Evolutionary conservation across 2,329 filamentous ascomycete species (phyloP).

Genomic region (Salinomyces thailandicus): DNA sequence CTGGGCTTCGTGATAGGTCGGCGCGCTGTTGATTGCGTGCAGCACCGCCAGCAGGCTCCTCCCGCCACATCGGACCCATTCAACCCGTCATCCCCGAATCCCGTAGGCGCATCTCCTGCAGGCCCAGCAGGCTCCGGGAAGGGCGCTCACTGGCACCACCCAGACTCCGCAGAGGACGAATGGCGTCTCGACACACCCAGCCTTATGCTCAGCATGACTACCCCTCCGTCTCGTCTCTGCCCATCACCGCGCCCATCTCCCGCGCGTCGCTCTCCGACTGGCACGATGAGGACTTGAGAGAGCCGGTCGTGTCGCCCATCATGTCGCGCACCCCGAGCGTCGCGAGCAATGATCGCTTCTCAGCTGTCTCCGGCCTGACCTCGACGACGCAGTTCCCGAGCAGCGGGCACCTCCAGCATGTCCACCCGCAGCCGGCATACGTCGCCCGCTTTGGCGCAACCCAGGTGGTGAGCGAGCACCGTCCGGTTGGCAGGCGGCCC

Average conservation of each 20-base stretch:
- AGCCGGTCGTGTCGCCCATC: slow-evolving; percentile 12
- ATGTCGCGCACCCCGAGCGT: slow-evolving; percentile 17
- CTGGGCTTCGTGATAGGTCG: too few species aligned
- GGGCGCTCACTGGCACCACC: too few species aligned
- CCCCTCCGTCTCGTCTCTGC: slow-evolving; percentile 3
- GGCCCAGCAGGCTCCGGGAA: not conserved
- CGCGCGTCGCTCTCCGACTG: not conserved
- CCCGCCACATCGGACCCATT: not conserved
- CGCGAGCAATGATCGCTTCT: slow-evolving; percentile 16
- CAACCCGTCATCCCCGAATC: not conserved
- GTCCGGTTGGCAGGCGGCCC: slow-evolving; percentile 63
- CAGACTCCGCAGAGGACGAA: too few species aligned
- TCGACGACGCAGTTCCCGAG: slow-evolving; percentile 9
- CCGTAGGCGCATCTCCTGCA: not conserved
- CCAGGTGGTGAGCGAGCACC: slow-evolving; percentile 82
- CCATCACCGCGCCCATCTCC: not conserved
- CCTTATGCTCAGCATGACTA: slow-evolving; percentile 1
- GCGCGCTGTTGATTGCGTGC: too few species aligned
- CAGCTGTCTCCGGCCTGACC: slow-evolving; percentile 15
- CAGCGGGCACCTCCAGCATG: slow-evolving; percentile 12
- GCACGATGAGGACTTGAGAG: not conserved
- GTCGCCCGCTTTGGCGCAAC: slow-evolving; percentile 81
- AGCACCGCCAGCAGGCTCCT: too few species aligned
- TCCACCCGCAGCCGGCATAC: slow-evolving; percentile 73
- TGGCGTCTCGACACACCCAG: not conserved